These are phyloP conservation scores for Lavandula angustifolia DNA, from an alignment of 257 asterid species.

Conservation along the genomic window DNA sequence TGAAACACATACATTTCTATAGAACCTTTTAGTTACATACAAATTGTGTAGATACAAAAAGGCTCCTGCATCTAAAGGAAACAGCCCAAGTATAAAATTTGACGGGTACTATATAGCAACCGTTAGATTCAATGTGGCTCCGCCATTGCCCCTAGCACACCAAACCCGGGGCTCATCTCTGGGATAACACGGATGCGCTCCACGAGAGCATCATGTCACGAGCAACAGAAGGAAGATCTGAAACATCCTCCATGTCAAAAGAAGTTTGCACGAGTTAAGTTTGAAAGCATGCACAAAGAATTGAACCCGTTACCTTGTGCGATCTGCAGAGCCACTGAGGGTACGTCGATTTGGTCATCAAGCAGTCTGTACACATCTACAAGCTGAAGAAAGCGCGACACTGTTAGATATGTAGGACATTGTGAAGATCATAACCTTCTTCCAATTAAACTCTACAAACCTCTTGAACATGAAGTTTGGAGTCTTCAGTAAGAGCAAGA, in stretches of 20 bases:
- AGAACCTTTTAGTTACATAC: conserved; percentile 27
- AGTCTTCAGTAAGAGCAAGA: conserved; percentile 97
- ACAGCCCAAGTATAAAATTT: not conserved
- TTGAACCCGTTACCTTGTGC: conserved; percentile 63
- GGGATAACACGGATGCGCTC: conserved; percentile 74
- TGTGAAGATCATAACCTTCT: not conserved
- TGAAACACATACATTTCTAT: conserved; percentile 23
- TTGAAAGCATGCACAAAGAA: conserved; percentile 11
- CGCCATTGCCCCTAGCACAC: not conserved
- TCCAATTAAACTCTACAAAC: conserved; percentile 39
- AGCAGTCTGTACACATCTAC: conserved; percentile 86
- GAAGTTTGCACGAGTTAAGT: not conserved
- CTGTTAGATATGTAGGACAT: conserved; percentile 32
- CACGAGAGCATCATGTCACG: conserved; percentile 91
- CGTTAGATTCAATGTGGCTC: not conserved
- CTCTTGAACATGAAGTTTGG: conserved; percentile 96
- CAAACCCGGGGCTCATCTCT: conserved; percentile 41
- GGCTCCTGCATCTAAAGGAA: not conserved
- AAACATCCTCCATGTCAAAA: conserved; percentile 29
- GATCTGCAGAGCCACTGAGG: conserved; percentile 76
- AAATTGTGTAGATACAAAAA: conserved; percentile 5
- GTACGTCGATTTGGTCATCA: conserved; percentile 87
- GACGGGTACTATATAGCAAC: too few relatives aligned
- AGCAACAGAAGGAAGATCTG: conserved; percentile 94
- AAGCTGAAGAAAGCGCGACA: conserved; percentile 50